Evolutionary conservation across 2,329 filamentous ascomycete genomes (phyloP), one percentile per base, ranked within the genome.

Genomic region (Fusarium stilboides): DNA sequence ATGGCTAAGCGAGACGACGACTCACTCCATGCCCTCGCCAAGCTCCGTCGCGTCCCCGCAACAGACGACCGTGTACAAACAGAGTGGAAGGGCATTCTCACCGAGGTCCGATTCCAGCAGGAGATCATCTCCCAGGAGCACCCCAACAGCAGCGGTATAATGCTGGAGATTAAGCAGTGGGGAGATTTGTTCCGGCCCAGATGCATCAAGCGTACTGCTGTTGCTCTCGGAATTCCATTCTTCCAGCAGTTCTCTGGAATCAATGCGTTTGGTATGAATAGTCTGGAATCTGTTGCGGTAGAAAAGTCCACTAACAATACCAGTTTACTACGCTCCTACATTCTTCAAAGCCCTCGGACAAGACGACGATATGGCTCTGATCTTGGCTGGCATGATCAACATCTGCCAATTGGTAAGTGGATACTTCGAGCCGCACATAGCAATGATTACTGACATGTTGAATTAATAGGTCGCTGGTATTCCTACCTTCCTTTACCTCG

Each of bases 51-150:
- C 14, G 77, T 86, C 2, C 81, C 84, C 0, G 57, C 71, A 1
- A 78, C 74, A 1, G 83, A 87, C 43, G 60, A 74, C 3, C 76
- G 83, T 15, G 79, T 88, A 0, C 77, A 82, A 22, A 69, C 79
- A 20, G 85, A 87, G 62, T 85, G 80, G 79, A 79, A 80, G 49
- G 84, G 82, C 15, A 87, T 87, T 55, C 75, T 83, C 1, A 80
- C 82, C 2, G 85, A 87, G 57, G 83, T 83, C 5, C 74, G 80
- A 15, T 82, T 86, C 62, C 81, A 85, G 54, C 71, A 81, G 43
- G 76, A 55, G 12, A 31, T 68, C 3, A 33, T 57, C 12, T 37
- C n/a, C 5, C 46, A 24, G 10, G 57, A 58, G 8, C 65, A 70
- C 7, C 62, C 65, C 0, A 57, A 57, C 0, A 46, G 36, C 1